Conservation (phyloP, 768 basidiomycete species). For the Termitomyces titanicus region DNA sequence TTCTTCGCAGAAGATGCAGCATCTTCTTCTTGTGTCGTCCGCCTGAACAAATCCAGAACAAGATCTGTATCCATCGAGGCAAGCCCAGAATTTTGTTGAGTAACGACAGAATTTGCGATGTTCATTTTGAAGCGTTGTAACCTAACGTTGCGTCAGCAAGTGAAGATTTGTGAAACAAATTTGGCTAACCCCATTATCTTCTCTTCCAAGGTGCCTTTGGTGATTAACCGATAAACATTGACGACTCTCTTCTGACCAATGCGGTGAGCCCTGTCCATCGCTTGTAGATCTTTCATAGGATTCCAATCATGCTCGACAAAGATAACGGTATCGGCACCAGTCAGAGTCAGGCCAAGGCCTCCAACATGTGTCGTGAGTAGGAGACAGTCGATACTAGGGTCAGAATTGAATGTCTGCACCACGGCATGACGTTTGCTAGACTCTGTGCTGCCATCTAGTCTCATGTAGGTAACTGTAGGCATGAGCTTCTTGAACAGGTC, state of each 20-base stretch:
- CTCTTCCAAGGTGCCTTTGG: constrained; percentile 95
- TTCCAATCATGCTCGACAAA: constrained; percentile 99
- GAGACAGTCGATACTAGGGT: constrained; percentile 96
- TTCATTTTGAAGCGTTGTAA: constrained; percentile 98
- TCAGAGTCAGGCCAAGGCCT: constrained; percentile 91
- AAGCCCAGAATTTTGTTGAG: constrained; percentile 93
- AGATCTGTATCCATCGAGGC: constrained; percentile 97
- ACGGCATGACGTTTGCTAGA: constrained; percentile 92
- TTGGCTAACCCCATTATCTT: constrained; percentile 97
- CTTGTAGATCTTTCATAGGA: constrained; percentile 99
- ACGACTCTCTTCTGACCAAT: constrained; percentile 99
- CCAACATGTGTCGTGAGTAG: constrained; percentile 96
- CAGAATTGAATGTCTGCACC: constrained; percentile 96
- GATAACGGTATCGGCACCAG: constrained; percentile 98
- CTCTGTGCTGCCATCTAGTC: constrained; percentile 91
- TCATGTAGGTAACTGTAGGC: constrained; percentile 98
- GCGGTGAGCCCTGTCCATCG: constrained; percentile 98
- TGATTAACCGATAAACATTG: constrained; percentile 96
- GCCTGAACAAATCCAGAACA: constrained; percentile 89
- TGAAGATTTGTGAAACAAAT: neutral
- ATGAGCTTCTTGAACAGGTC: constrained; percentile 89
- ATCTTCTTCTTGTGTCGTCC: constrained; percentile 77
- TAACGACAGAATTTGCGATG: constrained; percentile 94
- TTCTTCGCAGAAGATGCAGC: constrained; percentile 49
- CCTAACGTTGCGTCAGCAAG: constrained; percentile 36